Percentiles rank a stretch among this genome's conserved stretches.
Evolutionary conservation across 257 asterid species (phyloP).

Genomic region (Echium plantagineum): DNA sequence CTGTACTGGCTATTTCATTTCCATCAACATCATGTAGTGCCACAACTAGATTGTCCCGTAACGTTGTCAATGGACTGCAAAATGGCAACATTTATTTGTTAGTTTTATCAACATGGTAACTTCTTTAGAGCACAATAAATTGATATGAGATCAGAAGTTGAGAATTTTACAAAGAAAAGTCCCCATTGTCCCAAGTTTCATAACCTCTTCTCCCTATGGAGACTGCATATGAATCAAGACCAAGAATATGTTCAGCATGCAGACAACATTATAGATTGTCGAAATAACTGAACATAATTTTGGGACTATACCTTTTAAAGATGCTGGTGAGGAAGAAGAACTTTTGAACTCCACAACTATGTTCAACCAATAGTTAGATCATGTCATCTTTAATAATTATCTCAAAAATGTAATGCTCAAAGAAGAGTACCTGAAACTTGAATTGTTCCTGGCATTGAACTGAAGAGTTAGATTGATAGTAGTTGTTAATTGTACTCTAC

Average conservation of each 20-base stretch:
- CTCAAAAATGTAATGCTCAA: not conserved
- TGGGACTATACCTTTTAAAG: constrained; percentile 43
- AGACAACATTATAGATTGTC: not conserved
- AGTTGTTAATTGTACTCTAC: constrained; percentile 5
- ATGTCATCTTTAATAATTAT: not conserved
- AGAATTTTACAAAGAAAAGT: constrained; percentile 67
- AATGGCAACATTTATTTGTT: constrained; percentile 8
- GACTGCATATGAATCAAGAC: constrained; percentile 31
- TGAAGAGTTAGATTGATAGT: constrained; percentile 4
- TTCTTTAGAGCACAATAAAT: constrained; percentile 5
- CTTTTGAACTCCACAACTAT: constrained; percentile 76
- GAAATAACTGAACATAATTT: not conserved
- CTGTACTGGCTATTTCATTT: constrained; percentile 59
- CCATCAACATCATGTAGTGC: constrained; percentile 67
- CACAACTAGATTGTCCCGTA: constrained; percentile 59
- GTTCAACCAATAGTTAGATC: constrained; percentile 6
- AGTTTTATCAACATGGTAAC: not conserved
- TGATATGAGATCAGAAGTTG: constrained; percentile 3
- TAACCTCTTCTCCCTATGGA: constrained; percentile 71
- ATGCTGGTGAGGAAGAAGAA: constrained; percentile 39
- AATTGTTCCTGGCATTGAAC: constrained; percentile 83
- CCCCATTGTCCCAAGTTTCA: constrained; percentile 68
- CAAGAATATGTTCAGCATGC: not conserved
- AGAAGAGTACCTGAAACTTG: constrained; percentile 66
- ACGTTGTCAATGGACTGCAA: constrained; percentile 69